Base-by-base conservation (phyloP, 306 rosid genomes). In the Pyrus communis region DNA sequence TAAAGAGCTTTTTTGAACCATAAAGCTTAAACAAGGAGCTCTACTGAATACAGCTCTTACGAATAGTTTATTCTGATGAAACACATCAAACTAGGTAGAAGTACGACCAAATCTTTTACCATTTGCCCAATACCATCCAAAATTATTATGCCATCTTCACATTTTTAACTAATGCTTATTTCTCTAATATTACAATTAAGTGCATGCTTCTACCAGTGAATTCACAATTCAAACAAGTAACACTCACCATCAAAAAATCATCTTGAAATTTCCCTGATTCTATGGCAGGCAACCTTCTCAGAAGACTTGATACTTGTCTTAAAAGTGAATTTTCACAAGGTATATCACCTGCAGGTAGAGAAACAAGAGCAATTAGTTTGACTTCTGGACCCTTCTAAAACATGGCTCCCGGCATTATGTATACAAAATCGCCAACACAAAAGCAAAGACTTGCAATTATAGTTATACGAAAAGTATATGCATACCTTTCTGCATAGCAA, bases 161-260 rank as follows among this genome's bases (percentile, higher is more conserved):
- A 57, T 21, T 9, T 21, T 57, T 0, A 21, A 57, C 9, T n/a
- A 57, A 57, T 3, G 14, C 12, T 21, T 57, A 57, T 9, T 57
- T 57, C 27, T n/a, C 28, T 57, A n/a, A 57, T 57, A 8, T 1
- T 21, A n/a, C 62, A 22, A 57, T 57, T 9, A 57, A 57, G 11
- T 57, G 49, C 42, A 65, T 67, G 54, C 70, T 38, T 62, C 71
- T 13, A 43, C 71, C 75, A 64, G 66, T 64, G 59, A 81, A 64
- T 45, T 74, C 30, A 22, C 33, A 82, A 40, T 68, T 67, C 35
- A 65, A 76, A 77, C 27, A 74, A 27, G 54, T 51, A 69, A 70
- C 69, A 78, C 97, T 87, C 67, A 95, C 99, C 96, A 88, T 95
- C 87, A 95, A 88, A 87, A 95, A 92, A 85, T 92, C 97, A 76